phyloP scores from a whole-genome alignment of 768 basidiomycete species.

The Panellus pusillus region DNA sequence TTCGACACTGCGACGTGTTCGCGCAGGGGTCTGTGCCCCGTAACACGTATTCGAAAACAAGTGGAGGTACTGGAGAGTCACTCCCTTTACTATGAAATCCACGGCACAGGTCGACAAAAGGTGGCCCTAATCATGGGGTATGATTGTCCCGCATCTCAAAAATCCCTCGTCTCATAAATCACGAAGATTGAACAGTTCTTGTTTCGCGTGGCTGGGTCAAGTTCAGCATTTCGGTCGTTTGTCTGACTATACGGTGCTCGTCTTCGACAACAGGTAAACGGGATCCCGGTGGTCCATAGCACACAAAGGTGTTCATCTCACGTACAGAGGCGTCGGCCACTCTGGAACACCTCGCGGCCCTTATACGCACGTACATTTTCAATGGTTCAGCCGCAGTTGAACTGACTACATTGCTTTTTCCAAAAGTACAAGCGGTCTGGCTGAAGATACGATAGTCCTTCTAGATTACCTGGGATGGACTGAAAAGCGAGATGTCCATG shows the following conservation, averaged over 20 bases:
- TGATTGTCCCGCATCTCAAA: neutral
- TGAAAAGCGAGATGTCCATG: slow-evolving; percentile 54
- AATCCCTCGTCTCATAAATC: slow-evolving; percentile 13
- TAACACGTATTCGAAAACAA: slow-evolving; percentile 37
- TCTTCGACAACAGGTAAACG: slow-evolving; percentile 67
- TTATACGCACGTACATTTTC: slow-evolving; percentile 57
- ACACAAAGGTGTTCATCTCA: neutral
- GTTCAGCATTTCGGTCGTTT: slow-evolving; percentile 56
- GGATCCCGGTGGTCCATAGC: too few relatives aligned
- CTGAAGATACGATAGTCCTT: slow-evolving; percentile 66
- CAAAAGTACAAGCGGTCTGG: slow-evolving; percentile 73
- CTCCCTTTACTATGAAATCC: slow-evolving; percentile 78
- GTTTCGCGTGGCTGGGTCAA: slow-evolving; percentile 64
- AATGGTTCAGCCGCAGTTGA: neutral
- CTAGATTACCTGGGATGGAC: slow-evolving; percentile 77
- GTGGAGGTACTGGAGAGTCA: slow-evolving; percentile 55
- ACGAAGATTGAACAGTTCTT: slow-evolving; percentile 57
- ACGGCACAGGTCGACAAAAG: slow-evolving; percentile 66
- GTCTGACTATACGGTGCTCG: slow-evolving; percentile 58
- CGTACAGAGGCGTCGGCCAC: slow-evolving; percentile 67
- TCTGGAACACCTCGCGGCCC: slow-evolving; percentile 71
- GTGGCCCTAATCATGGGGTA: slow-evolving; percentile 60
- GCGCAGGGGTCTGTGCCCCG: slow-evolving; percentile 73
- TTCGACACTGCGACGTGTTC: slow-evolving; percentile 62
- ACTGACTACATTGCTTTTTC: neutral